phyloP scores from a whole-genome alignment of 345 rosid genomes.

The Lepidium sativum region DNA sequence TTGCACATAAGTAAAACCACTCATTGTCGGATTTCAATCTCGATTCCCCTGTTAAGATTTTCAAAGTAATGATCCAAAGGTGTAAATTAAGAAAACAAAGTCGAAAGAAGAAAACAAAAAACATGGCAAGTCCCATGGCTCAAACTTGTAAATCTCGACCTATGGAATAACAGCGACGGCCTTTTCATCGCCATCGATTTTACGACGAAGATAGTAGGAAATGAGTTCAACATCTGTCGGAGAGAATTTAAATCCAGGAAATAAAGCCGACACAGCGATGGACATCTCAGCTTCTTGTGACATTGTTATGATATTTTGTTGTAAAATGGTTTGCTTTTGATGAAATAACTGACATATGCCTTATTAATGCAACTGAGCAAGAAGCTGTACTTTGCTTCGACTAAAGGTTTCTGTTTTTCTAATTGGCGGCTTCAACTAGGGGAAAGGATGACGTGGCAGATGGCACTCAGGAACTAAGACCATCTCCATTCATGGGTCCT shows the following conservation, averaged over 20 bases:
- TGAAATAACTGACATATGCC: not conserved
- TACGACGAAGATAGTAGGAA: slow-evolving; percentile 65
- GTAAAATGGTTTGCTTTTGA: not conserved
- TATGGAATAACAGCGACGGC: slow-evolving; percentile 66
- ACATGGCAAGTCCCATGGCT: slow-evolving; percentile 98
- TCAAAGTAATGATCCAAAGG: not conserved
- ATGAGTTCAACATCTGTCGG: slow-evolving; percentile 83
- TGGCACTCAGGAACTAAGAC: not conserved
- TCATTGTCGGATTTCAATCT: slow-evolving; percentile 59
- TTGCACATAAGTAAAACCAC: slow-evolving; percentile 85
- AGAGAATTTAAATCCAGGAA: slow-evolving; percentile 79
- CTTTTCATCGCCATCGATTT: slow-evolving; percentile 58
- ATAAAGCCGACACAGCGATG: slow-evolving; percentile 51
- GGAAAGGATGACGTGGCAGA: slow-evolving; percentile 4
- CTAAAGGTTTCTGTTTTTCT: slow-evolving; percentile 14
- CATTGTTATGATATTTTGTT: not conserved
- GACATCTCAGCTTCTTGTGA: slow-evolving; percentile 61
- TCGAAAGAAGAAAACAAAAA: not conserved
- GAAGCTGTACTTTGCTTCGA: slow-evolving; percentile 20
- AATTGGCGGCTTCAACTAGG: not conserved
- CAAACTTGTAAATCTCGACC: slow-evolving; percentile 61
- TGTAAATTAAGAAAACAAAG: not conserved
- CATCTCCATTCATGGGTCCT: too few species aligned
- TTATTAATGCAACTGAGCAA: not conserved
- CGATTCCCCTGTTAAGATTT: slow-evolving; percentile 42